A percentile compares a stretch with the other conserved stretches of the same genome.
Evolutionary conservation across 768 basidiomycete genomes (phyloP).

Genomic region (Auricularia heimuer): DNA sequence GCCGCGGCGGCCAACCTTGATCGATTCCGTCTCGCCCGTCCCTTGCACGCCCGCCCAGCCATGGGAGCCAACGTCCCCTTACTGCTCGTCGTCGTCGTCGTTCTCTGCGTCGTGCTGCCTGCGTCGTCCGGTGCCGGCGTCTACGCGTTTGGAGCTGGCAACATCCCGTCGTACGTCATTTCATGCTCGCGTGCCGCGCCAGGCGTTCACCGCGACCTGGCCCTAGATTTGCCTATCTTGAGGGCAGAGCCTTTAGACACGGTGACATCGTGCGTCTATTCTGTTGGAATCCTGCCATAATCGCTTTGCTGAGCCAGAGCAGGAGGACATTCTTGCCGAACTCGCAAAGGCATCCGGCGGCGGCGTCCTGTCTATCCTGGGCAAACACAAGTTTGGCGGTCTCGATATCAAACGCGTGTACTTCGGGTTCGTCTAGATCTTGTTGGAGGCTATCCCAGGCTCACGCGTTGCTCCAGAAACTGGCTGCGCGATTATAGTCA

Average conservation of each 20-base stretch:
- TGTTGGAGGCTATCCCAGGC: background rate
- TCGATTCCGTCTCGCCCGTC: background rate
- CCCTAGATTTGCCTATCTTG: conserved; percentile 69
- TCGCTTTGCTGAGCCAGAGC: conserved; percentile 13
- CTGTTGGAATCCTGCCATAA: conserved; percentile 16
- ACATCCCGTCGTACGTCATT: conserved; percentile 59
- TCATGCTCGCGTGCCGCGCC: conserved; percentile 8
- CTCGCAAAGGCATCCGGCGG: conserved; percentile 42
- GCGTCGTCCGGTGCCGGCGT: conserved; percentile 25
- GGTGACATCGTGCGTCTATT: conserved; percentile 61
- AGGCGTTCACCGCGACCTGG: conserved; percentile 9
- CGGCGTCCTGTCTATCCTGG: conserved; percentile 48
- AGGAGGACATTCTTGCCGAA: conserved; percentile 65
- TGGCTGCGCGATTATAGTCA: conserved; percentile 88
- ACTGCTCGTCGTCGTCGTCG: conserved; percentile 1
- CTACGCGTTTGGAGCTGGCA: conserved; percentile 74
- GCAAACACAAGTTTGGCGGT: conserved; percentile 62
- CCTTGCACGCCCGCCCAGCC: background rate
- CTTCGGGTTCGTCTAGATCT: conserved; percentile 47
- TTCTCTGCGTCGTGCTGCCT: background rate
- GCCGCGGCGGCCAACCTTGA: background rate
- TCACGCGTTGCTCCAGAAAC: conserved; percentile 36
- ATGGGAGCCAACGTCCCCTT: conserved; percentile 4
- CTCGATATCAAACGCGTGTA: conserved; percentile 80
- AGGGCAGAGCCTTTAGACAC: conserved; percentile 77